Conservation (phyloP, 106 monocot genomes). For the Acorus calamus region DNA sequence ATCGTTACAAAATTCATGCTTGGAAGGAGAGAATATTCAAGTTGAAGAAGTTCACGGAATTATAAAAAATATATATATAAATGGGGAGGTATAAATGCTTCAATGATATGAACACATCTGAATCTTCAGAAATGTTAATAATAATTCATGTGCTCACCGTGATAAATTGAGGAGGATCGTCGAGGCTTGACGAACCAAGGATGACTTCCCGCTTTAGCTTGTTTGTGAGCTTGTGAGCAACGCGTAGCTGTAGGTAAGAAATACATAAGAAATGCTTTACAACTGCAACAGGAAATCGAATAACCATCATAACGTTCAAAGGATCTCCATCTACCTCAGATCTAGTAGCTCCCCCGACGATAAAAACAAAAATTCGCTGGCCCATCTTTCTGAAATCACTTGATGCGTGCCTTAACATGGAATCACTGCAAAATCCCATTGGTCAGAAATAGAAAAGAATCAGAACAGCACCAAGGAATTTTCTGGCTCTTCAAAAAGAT, state of each 20-base stretch:
- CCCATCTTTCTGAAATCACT: constrained; percentile 67
- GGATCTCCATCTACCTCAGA: constrained; percentile 38
- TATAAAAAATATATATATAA: too few relatives aligned
- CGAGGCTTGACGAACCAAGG: constrained; percentile 37
- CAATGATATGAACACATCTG: too few relatives aligned
- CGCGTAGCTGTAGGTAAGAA: constrained; percentile 46
- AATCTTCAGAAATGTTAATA: too few relatives aligned
- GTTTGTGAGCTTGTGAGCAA: constrained; percentile 28
- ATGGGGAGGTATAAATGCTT: too few relatives aligned
- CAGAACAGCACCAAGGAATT: background rate
- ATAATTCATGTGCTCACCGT: background rate
- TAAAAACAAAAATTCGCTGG: constrained; percentile 62
- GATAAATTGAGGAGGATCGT: constrained; percentile 43
- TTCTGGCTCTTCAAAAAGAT: background rate
- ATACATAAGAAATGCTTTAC: background rate
- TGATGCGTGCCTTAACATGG: constrained; percentile 39
- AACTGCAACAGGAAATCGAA: background rate
- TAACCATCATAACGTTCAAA: background rate
- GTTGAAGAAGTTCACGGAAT: too few relatives aligned
- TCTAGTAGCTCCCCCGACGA: constrained; percentile 68
- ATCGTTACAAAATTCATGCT: too few relatives aligned
- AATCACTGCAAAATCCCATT: constrained; percentile 33
- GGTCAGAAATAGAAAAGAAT: background rate
- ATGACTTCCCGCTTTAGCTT: constrained; percentile 44
- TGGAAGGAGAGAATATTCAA: too few relatives aligned